phyloP scores from a whole-genome alignment of 352 stramenopile species.

The Halophytophthora batemanensis region DNA sequence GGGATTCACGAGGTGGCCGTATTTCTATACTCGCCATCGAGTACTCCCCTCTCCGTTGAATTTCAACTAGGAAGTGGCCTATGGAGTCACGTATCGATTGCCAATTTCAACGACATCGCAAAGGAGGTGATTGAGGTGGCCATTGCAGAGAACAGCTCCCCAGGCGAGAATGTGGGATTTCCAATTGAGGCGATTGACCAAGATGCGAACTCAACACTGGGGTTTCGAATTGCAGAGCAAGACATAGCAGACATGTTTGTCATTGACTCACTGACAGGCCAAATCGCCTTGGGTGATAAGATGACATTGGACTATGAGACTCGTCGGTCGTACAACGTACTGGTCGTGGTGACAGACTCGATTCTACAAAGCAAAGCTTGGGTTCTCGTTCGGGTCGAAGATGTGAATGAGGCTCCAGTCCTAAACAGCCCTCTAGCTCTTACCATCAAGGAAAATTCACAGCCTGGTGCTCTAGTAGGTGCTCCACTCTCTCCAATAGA shows the following conservation, averaged over 20 bases:
- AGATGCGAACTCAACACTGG: constrained; percentile 11
- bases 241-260: constrained; percentile 10
- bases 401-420: constrained; percentile 23
- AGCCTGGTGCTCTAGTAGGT: constrained; percentile 10
- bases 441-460: constrained; percentile 17
- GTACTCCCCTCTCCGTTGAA: constrained; percentile 11
- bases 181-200: constrained; percentile 18
- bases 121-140: constrained; percentile 5
- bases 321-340: constrained; percentile 5
- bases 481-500: constrained; percentile 11
- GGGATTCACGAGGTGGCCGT: constrained; percentile 13
- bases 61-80: constrained; percentile 4
- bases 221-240: constrained; percentile 16
- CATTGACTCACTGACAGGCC: constrained; percentile 12
- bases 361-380: constrained; percentile 10
- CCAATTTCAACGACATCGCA: constrained; percentile 6
- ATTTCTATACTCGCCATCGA: constrained; percentile 13
- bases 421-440: constrained; percentile 16
- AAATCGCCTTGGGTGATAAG: constrained; percentile 9
- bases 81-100: constrained; percentile 13
- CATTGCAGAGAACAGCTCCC: constrained; percentile 18
- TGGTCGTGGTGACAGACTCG: constrained; percentile 12
- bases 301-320: constrained; percentile 16
- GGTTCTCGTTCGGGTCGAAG: constrained; percentile 9
- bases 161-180: constrained; percentile 7